A percentile compares a stretch with the other conserved stretches of the same genome.
Conservation (phyloP, 345 rosid genomes). For the Brassica carinata region DNA sequence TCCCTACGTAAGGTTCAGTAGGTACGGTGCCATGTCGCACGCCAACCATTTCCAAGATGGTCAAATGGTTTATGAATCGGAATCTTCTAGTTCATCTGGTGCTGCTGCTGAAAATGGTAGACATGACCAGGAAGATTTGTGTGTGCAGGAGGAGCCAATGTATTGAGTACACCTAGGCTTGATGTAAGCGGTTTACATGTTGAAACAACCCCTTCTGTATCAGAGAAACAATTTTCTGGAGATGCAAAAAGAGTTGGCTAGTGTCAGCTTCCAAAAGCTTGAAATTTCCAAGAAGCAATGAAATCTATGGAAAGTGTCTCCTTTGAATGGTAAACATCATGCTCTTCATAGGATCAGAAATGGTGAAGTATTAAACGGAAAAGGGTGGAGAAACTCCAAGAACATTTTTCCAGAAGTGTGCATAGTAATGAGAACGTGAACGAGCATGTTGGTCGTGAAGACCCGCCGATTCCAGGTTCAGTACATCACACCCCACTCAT, state of each 20-base stretch:
- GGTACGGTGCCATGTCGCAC: constrained; percentile 34
- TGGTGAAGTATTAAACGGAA: constrained; percentile 52
- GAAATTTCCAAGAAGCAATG: constrained; percentile 38
- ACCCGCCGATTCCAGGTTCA: constrained; percentile 44
- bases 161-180: constrained; percentile 16
- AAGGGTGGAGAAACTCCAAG: constrained; percentile 39
- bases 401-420: neutral
- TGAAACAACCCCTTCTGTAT: constrained; percentile 25
- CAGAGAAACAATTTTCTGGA: constrained; percentile 23
- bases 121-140: constrained; percentile 34
- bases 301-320: constrained; percentile 40
- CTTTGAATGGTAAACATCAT: constrained; percentile 40
- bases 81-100: constrained; percentile 20
- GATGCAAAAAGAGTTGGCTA: constrained; percentile 61
- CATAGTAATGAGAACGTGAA: neutral
- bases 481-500: constrained; percentile 33
- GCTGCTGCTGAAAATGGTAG: constrained; percentile 27
- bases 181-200: constrained; percentile 18
- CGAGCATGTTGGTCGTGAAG: constrained; percentile 39
- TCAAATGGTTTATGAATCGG: constrained; percentile 42
- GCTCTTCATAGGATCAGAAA: constrained; percentile 48
- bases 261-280: constrained; percentile 47
- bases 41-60: constrained; percentile 52
- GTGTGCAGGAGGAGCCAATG: constrained; percentile 7
- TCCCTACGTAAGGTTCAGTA: constrained; percentile 47